phyloP scores from a whole-genome alignment of 2,329 filamentous ascomycete species.

The Exophiala sideris region DNA sequence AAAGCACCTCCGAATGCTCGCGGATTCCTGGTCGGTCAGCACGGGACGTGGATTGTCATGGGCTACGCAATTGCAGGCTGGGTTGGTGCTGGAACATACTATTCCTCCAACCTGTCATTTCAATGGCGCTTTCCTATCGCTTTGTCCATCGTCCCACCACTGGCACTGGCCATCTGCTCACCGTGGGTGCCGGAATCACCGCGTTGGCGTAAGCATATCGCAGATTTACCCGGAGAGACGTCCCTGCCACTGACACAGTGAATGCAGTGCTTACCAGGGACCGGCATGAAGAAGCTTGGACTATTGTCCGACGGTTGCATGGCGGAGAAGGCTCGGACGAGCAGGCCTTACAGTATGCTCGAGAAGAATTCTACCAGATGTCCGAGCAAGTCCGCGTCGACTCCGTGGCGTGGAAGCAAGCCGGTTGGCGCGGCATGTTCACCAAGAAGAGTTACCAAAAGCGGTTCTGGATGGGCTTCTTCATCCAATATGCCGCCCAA shows the following conservation, averaged over 20 bases:
- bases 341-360: slow-evolving; percentile 17
- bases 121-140: slow-evolving; percentile 47
- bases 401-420: slow-evolving; percentile 12
- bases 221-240: background rate
- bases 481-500: slow-evolving; percentile 24
- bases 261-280: slow-evolving; percentile 40
- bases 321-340: slow-evolving; percentile 20
- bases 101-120: slow-evolving; percentile 40
- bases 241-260: background rate
- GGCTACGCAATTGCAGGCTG: slow-evolving; percentile 46
- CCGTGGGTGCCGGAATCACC: slow-evolving; percentile 47
- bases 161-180: slow-evolving; percentile 41
- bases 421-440: slow-evolving; percentile 20
- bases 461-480: slow-evolving; percentile 23
- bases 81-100: slow-evolving; percentile 47
- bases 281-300: slow-evolving; percentile 44
- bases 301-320: slow-evolving; percentile 42
- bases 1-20: slow-evolving; percentile 29
- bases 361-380: slow-evolving; percentile 26
- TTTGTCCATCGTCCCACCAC: slow-evolving; percentile 40
- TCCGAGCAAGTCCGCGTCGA: slow-evolving; percentile 22
- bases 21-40: slow-evolving; percentile 46
- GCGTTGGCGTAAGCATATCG: slow-evolving; percentile 41
- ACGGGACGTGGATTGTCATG: slow-evolving; percentile 48
- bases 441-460: slow-evolving; percentile 23